phyloP scores from a whole-genome alignment of 2,329 filamentous ascomycete species.

The Cladosporium sp. region DNA sequence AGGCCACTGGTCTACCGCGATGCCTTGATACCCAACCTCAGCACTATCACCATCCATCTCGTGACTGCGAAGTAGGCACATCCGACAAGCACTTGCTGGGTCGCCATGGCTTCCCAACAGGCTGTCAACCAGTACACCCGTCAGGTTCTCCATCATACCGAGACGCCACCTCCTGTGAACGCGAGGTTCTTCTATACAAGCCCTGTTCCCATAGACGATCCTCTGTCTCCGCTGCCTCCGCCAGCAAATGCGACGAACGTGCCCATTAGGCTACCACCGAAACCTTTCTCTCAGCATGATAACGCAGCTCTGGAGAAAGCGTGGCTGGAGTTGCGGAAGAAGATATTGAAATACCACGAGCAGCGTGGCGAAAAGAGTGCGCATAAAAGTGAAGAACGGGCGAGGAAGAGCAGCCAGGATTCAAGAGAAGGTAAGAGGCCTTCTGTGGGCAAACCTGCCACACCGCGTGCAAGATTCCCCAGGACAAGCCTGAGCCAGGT shows the following conservation, averaged over 20 bases:
- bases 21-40: conserved; percentile 23
- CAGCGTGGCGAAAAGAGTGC: conserved; percentile 36
- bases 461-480: conserved; percentile 13
- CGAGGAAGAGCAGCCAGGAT: conserved; percentile 23
- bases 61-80: conserved; percentile 6
- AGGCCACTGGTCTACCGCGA: not conserved
- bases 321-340: conserved; percentile 38
- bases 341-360: conserved; percentile 37
- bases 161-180: conserved; percentile 37
- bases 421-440: conserved; percentile 22
- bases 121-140: conserved; percentile 47
- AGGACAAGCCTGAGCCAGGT: conserved; percentile 29
- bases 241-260: conserved; percentile 29
- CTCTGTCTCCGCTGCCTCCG: conserved; percentile 40
- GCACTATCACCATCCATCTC: conserved; percentile 18
- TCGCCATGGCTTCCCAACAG: conserved; percentile 16
- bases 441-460: conserved; percentile 25
- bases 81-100: not conserved
- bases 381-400: conserved; percentile 24
- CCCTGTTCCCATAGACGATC: conserved; percentile 40
- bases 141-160: conserved; percentile 43
- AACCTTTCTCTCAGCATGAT: conserved; percentile 41
- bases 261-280: conserved; percentile 33
- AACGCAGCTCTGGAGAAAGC: conserved; percentile 38
- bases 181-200: conserved; percentile 42